These are phyloP conservation scores for Truncatella angustata DNA, from an alignment of 2,329 filamentous ascomycete species.

Conservation along the genomic window DNA sequence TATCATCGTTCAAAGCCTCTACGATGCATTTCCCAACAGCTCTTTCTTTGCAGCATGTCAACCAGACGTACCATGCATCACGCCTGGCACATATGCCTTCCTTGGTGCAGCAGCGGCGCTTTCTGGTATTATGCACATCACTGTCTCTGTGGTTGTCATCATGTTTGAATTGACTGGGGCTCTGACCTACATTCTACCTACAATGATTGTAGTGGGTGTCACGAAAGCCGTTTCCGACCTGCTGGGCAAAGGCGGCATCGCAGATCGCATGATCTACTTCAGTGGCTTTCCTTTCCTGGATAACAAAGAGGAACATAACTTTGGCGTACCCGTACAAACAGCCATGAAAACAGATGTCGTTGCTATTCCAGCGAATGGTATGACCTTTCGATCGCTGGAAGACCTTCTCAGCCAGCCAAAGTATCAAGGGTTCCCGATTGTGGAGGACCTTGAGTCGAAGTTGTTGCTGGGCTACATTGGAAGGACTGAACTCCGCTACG, in stretches of 20 bases:
- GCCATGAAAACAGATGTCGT: slow-evolving; percentile 81
- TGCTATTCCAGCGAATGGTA: slow-evolving; percentile 69
- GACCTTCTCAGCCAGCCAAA: slow-evolving; percentile 71
- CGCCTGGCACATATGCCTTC: slow-evolving; percentile 94
- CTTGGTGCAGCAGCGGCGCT: slow-evolving; percentile 88
- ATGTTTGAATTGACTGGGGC: slow-evolving; percentile 99
- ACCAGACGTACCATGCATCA: slow-evolving; percentile 93
- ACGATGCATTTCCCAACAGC: slow-evolving; percentile 79
- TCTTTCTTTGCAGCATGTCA: slow-evolving; percentile 86
- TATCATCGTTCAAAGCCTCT: slow-evolving; percentile 85
- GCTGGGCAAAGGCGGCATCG: slow-evolving; percentile 94
- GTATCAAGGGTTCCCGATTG: slow-evolving; percentile 91
- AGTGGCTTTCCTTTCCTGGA: slow-evolving; percentile 96
- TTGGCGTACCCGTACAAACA: slow-evolving; percentile 87
- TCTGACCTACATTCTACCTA: slow-evolving; percentile 92
- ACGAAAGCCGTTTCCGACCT: slow-evolving; percentile 90
- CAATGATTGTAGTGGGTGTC: slow-evolving; percentile 97
- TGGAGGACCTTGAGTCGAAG: slow-evolving; percentile 70
- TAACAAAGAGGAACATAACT: slow-evolving; percentile 95
- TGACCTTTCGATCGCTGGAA: slow-evolving; percentile 76
- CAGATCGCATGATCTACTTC: slow-evolving; percentile 98
- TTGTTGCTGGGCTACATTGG: slow-evolving; percentile 89
- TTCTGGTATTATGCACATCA: slow-evolving; percentile 97
- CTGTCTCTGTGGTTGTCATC: slow-evolving; percentile 94
- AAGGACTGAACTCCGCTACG: slow-evolving; percentile 86